Conservation (phyloP, 495 filamentous ascomycete species). For the Penicillium roqueforti region DNA sequence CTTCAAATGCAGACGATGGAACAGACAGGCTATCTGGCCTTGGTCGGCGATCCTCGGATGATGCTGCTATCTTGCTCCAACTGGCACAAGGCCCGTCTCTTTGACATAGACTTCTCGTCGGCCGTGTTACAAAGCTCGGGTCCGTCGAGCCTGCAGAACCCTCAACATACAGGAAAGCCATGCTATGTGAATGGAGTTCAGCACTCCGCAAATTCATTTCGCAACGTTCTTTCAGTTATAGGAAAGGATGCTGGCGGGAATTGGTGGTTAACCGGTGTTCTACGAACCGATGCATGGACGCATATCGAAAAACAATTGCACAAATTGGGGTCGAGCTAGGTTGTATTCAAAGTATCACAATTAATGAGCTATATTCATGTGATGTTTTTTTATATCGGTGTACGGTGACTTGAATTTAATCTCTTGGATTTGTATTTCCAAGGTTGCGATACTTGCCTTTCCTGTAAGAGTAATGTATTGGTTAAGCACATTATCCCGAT, state of each 20-base stretch:
- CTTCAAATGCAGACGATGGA: neutral
- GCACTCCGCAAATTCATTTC: neutral
- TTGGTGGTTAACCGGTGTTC: slow-evolving; percentile 1
- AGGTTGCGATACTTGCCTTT: too few relatives aligned
- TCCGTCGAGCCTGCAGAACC: neutral
- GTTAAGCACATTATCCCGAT: too few relatives aligned
- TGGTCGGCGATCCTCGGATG: neutral
- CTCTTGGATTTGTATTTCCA: too few relatives aligned
- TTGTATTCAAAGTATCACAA: neutral
- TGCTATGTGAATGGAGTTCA: neutral
- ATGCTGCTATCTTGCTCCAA: neutral
- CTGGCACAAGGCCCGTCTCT: neutral
- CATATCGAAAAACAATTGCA: neutral
- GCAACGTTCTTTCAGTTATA: neutral
- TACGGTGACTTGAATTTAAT: too few relatives aligned
- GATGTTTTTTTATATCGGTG: too few relatives aligned
- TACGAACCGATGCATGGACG: neutral
- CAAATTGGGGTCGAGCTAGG: neutral
- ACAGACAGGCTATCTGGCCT: neutral
- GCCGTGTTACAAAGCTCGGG: neutral
- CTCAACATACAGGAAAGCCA: neutral
- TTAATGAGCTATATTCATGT: neutral
- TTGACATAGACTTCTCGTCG: neutral
- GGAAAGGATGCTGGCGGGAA: neutral
- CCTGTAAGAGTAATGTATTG: too few relatives aligned